Base-by-base conservation (phyloP, 129 eudicot species). In the Artemisia argyi region DNA sequence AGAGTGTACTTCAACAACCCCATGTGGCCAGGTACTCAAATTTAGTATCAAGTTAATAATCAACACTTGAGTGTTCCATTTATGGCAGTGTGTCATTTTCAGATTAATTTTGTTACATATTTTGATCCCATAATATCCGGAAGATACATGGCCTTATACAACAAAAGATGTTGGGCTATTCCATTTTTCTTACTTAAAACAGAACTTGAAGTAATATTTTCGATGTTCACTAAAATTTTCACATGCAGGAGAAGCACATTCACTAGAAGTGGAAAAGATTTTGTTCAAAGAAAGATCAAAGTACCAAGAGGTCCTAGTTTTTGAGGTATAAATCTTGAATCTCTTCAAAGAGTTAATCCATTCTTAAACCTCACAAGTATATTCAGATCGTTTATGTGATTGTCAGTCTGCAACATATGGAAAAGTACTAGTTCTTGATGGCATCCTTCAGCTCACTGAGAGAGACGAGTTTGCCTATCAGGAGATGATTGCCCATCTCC, bases 401-500 rank as follows among this genome's bases (percentile, higher is more conserved):
- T 52, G 80, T 76, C 89, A 93, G 98, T 93, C 98, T 26, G 57
- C 87, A 65, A 72, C 87, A 42, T 93, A 89, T 69, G 97, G 98
- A 26, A 93, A 82, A 65, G 98, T 93, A 63, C 91, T 93, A 59
- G 97, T 87, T 74, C 92, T 93, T 53, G 98, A 93, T 82, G 98
- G 98, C 54, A 93, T 93, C 76, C 87, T 93, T 80, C 98, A 93
- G 80, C 80, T 93, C 75, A 90, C 97, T 0, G 98, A 93, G 82
- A 83, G 85, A 84, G 98, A 93, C 72, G 98, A 93, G 79, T 93
- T 92, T 79, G 98, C 92, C 39, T 93, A 90, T 72, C 98, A 93
- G 83, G 98, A 93, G 84, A 93, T 93, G 98, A 93, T 93, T 63
- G 71, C 88, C 15, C 98, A 93, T 87, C 97, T 93, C 67, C 98